phyloP scores from a whole-genome alignment of 2,329 filamentous ascomycete species.

The Polychaeton citri region DNA sequence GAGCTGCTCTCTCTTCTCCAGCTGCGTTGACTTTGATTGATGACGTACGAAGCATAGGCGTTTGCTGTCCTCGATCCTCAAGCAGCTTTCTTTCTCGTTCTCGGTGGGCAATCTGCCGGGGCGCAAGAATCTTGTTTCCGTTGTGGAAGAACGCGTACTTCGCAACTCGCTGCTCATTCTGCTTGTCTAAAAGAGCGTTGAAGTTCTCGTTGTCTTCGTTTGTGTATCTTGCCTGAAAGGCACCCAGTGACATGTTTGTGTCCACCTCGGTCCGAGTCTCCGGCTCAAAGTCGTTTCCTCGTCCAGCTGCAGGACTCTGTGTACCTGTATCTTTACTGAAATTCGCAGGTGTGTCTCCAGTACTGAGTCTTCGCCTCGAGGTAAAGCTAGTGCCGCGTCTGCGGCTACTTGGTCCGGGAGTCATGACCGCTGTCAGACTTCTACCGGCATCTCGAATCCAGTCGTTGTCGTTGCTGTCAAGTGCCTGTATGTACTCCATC shows the following conservation, averaged over 20 bases:
- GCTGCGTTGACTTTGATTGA: constrained; percentile 12
- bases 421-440: constrained; percentile 57
- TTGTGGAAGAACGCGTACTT: constrained; percentile 85
- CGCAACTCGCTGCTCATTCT: constrained; percentile 71
- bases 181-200: constrained; percentile 78
- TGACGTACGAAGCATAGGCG: constrained; percentile 39
- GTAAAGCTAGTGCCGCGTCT: constrained; percentile 25
- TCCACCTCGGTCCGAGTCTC: constrained; percentile 43
- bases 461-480: constrained; percentile 68
- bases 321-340: constrained; percentile 62
- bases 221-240: constrained; percentile 87
- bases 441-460: constrained; percentile 79
- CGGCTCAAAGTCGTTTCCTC: constrained; percentile 17
- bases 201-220: constrained; percentile 98
- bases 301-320: constrained; percentile 32
- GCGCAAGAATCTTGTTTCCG: constrained; percentile 63
- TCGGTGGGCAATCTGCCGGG: constrained; percentile 46
- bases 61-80: constrained; percentile 8
- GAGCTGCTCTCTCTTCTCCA: constrained; percentile 10
- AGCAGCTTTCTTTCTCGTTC: constrained; percentile 51
- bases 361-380: constrained; percentile 9
- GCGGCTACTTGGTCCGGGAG: constrained; percentile 47
- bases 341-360: constrained; percentile 21
- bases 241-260: constrained; percentile 64
- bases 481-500: constrained; percentile 80